A percentile compares a stretch with the other conserved stretches of the same genome.
These are phyloP conservation scores for Aphanomyces astaci DNA, from an alignment of 352 stramenopile genomes.

Conservation along the genomic window DNA sequence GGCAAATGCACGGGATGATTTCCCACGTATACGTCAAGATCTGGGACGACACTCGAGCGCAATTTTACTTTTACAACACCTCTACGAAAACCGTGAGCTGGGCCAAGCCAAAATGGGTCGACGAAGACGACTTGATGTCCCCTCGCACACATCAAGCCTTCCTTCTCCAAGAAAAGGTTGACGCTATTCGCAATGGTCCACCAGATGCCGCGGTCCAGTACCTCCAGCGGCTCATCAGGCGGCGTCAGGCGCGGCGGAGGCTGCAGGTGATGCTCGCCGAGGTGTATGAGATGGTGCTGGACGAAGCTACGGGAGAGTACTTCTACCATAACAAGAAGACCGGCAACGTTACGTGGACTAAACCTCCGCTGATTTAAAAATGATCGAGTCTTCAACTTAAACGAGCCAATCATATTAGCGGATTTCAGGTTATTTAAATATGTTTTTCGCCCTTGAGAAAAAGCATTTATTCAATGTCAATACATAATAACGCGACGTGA, in stretches of 20 bases:
- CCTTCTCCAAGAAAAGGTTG: slow-evolving; percentile 11
- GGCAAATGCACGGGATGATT: slow-evolving; percentile 44
- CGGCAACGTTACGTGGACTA: slow-evolving; percentile 55
- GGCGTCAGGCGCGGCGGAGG: slow-evolving; percentile 35
- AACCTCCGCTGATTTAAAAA: slow-evolving; percentile 32
- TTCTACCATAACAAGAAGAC: slow-evolving; percentile 81
- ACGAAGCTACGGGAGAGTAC: slow-evolving; percentile 38
- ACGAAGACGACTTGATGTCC: slow-evolving; percentile 50
- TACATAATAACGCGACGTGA: too few species aligned
- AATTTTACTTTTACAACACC: slow-evolving; percentile 80
- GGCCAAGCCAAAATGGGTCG: slow-evolving; percentile 56
- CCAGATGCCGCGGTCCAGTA: slow-evolving; percentile 37
- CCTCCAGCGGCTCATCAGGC: slow-evolving; percentile 50
- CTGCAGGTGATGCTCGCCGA: slow-evolving; percentile 38
- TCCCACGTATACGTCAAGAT: slow-evolving; percentile 78
- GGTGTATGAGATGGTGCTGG: slow-evolving; percentile 68
- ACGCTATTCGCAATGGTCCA: slow-evolving; percentile 2
- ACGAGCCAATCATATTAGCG: too few species aligned
- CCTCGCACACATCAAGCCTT: slow-evolving; percentile 34
- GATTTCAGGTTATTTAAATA: too few species aligned
- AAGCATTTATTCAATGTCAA: too few species aligned
- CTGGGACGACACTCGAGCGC: slow-evolving; percentile 38
- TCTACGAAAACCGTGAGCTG: slow-evolving; percentile 58
- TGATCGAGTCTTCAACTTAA: too few species aligned
- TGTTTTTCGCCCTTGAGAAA: too few species aligned